These are phyloP conservation scores for Fusarium sp. DNA, from an alignment of 2,329 filamentous ascomycete species.

Conservation along the genomic window DNA sequence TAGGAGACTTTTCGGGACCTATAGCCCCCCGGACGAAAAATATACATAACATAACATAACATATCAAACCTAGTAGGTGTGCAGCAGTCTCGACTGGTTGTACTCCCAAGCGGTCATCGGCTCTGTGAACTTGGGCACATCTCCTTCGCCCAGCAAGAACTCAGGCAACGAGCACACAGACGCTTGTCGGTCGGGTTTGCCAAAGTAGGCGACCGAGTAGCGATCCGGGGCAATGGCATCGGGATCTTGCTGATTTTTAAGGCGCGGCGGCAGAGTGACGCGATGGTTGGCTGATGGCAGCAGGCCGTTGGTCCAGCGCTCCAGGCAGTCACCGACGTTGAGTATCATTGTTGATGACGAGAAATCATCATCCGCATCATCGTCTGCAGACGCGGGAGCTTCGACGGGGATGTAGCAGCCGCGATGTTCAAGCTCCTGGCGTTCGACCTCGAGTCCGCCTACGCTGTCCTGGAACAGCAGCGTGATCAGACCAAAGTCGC, in stretches of 20 bases:
- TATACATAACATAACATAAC: too few species aligned
- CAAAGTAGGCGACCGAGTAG: constrained; percentile 17
- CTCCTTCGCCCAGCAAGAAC: constrained; percentile 14
- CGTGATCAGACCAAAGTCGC: constrained; percentile 16
- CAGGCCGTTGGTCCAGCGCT: constrained; percentile 18
- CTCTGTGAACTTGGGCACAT: constrained; percentile 19
- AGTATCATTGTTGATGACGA: constrained; percentile 18
- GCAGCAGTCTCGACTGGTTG: constrained; percentile 11
- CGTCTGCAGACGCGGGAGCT: constrained; percentile 9
- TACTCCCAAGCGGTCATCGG: constrained; percentile 20
- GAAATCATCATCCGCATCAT: constrained; percentile 12
- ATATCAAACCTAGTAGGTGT: constrained; percentile 9
- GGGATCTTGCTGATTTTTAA: constrained; percentile 10
- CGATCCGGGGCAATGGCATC: constrained; percentile 16
- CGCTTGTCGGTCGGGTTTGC: constrained; percentile 15
- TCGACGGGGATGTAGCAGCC: constrained; percentile 15
- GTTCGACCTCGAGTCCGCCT: constrained; percentile 17
- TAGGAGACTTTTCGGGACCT: too few species aligned
- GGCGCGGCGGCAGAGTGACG: constrained; percentile 12
- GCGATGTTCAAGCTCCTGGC: constrained; percentile 15
- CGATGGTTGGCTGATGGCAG: constrained; percentile 16
- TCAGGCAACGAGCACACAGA: constrained; percentile 19
- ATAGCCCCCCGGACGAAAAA: too few species aligned
- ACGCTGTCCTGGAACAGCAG: constrained; percentile 15
- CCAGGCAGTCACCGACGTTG: constrained; percentile 16